A percentile compares a stretch with the other conserved stretches of the same genome.
Evolutionary conservation across 2,329 filamentous ascomycete species (phyloP).

Genomic region (Huntiella moniliformis): DNA sequence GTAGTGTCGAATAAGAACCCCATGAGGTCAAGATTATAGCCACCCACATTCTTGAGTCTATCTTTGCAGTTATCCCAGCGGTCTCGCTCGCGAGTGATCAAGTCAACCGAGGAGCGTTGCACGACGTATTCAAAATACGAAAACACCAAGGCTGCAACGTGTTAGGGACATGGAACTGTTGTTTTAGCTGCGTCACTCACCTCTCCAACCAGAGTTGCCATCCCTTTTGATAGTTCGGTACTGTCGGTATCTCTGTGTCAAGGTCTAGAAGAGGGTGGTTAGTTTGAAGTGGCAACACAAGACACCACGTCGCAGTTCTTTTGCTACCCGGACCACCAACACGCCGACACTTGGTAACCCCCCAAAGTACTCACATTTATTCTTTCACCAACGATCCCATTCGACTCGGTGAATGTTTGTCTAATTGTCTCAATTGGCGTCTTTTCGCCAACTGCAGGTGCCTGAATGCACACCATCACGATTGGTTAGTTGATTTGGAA

Average conservation of each 20-base stretch:
- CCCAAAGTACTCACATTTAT: too few species aligned
- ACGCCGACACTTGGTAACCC: too few species aligned
- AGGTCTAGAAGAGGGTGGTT: conserved; percentile 31
- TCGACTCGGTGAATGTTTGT: conserved; percentile 36
- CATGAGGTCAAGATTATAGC: conserved; percentile 49
- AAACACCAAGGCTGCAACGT: conserved; percentile 60
- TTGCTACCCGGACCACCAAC: too few species aligned
- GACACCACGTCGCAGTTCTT: too few species aligned
- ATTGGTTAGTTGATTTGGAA: not conserved
- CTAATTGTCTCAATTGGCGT: conserved; percentile 60
- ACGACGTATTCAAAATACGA: conserved; percentile 80
- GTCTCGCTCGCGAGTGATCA: conserved; percentile 50
- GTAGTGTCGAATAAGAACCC: conserved; percentile 73
- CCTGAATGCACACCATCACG: conserved; percentile 30
- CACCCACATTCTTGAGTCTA: conserved; percentile 51
- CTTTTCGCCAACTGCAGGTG: conserved; percentile 63
- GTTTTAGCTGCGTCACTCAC: conserved; percentile 33
- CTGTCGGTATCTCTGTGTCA: conserved; percentile 69
- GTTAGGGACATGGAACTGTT: conserved; percentile 1
- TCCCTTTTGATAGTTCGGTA: conserved; percentile 81
- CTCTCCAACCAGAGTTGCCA: conserved; percentile 95
- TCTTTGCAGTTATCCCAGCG: conserved; percentile 55
- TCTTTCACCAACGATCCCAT: too few species aligned
- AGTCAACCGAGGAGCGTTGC: conserved; percentile 41
- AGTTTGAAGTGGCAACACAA: too few species aligned